Base-by-base conservation (phyloP, 805 yeast genomes). In the Suhomyces sp. region DNA sequence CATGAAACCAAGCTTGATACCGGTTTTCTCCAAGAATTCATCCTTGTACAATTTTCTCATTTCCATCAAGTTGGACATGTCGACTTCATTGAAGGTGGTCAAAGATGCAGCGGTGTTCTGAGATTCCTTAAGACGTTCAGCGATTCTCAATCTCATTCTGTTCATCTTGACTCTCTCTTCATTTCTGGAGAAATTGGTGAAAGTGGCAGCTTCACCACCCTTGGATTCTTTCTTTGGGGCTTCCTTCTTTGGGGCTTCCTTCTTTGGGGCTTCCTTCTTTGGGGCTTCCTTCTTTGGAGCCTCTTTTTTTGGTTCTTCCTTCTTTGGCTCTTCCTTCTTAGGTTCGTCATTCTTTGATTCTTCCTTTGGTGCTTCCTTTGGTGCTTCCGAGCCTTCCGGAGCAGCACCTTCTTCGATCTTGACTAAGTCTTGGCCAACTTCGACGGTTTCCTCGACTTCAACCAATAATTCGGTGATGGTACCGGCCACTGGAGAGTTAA, bases 81-180 rank as follows among this genome's bases (percentile, higher is more conserved):
- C 99, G 58, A 90, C 96, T 79, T 93, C 99, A 77, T 93, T 93
- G 83, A 93, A 93, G 47, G 99, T 93, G 51, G 99, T 93, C 68
- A 93, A 83, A 45, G 98, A 89, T 37, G 99, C 99, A 60, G 98
- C 96, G 51, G 98, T 92, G 81, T 94, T 94, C 78, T 93, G 99
- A 33, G 98, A 89, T 80, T 94, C 98, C 89, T 93, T 93, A 69
- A 93, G 87, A 78, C 99, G 89, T 80, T 93, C 98, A 55, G 99
- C 97, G 61, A 94, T 94, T 82, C 99, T 89, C 77, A 89, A 76
- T 78, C 99, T 87, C 98, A 93, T 94, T 80, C 99, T 89, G 85
- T 92, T 94, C 98, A 93, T 93, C 81, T 93, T 93, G 58, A 94
- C 96, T 71, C 91, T 84, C 68, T 85, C 87, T 77, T 94, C 98